Conservation (phyloP, 2,329 filamentous ascomycete species). For the Colletotrichum sp. region DNA sequence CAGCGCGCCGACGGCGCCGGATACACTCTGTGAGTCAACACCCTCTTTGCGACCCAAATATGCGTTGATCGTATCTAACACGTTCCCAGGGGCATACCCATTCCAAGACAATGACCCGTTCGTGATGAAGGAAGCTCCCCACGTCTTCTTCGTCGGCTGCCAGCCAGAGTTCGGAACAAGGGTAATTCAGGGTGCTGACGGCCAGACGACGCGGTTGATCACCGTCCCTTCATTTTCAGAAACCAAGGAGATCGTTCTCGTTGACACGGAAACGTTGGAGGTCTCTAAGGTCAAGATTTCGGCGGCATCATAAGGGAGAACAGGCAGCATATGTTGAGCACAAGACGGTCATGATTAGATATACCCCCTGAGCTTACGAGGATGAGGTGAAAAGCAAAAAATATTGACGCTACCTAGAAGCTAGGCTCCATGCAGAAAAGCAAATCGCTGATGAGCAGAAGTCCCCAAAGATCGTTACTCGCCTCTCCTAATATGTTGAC, state of each 20-base stretch:
- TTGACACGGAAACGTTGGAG: slow-evolving; percentile 87
- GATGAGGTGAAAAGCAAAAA: neutral
- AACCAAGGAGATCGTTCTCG: slow-evolving; percentile 79
- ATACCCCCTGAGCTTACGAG: slow-evolving; percentile 17
- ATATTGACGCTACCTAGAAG: neutral
- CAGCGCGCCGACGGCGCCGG: slow-evolving; percentile 90
- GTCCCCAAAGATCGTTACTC: neutral
- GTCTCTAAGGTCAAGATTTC: slow-evolving; percentile 71
- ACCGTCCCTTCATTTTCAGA: slow-evolving; percentile 82
- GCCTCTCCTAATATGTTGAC: neutral
- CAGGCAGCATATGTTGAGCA: neutral
- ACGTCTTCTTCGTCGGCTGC: slow-evolving; percentile 89
- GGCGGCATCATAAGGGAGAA: slow-evolving; percentile 10
- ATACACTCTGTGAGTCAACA: slow-evolving; percentile 80
- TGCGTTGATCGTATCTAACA: slow-evolving; percentile 4
- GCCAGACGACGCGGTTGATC: slow-evolving; percentile 78
- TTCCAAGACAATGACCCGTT: slow-evolving; percentile 95
- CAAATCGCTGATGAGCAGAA: neutral
- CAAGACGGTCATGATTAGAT: slow-evolving; percentile 13
- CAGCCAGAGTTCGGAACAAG: slow-evolving; percentile 80
- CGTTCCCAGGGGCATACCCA: slow-evolving; percentile 82
- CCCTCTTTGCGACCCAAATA: neutral
- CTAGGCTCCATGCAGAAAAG: neutral
- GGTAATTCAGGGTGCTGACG: slow-evolving; percentile 68
- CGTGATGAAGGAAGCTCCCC: slow-evolving; percentile 82